Evolutionary conservation across 495 filamentous ascomycete genomes (phyloP).

Genomic region (Tuber aestivum): DNA sequence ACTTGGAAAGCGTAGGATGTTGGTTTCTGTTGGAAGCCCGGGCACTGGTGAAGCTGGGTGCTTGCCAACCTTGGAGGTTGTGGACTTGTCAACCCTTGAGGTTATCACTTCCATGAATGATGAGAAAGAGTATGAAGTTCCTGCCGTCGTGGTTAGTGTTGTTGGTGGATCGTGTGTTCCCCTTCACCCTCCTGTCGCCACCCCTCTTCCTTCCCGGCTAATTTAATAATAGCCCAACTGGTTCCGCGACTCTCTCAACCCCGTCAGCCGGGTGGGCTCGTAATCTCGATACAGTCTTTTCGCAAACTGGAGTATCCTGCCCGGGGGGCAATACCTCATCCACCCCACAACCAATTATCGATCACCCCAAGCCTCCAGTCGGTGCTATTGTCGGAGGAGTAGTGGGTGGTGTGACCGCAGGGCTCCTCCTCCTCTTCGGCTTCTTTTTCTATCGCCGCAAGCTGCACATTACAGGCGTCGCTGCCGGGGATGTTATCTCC

Average conservation of each 20-base stretch:
- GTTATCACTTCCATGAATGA: not conserved
- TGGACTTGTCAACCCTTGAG: slow-evolving; percentile 12
- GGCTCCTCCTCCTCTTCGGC: not conserved
- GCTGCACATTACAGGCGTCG: not conserved
- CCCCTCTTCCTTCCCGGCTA: not conserved
- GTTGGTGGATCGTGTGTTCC: not conserved
- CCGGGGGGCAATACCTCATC: rapidly evolving
- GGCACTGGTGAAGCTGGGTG: not conserved
- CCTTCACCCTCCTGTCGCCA: not conserved
- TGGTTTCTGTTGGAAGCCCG: slow-evolving; percentile 5
- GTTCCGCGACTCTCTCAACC: not conserved
- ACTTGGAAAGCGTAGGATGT: slow-evolving; percentile 16
- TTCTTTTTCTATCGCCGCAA: not conserved
- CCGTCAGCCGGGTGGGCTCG: not conserved
- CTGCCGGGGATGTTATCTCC: not conserved
- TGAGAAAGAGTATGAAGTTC: not conserved
- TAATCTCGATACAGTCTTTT: not conserved
- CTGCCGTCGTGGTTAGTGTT: not conserved
- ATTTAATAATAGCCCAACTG: not conserved
- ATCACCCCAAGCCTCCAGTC: not conserved
- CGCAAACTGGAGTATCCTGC: not conserved
- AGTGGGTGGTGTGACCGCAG: not conserved
- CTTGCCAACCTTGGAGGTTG: slow-evolving; percentile 5
- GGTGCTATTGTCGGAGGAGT: not conserved
- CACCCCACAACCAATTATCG: too few relatives aligned